Base-by-base conservation (phyloP, 2,329 filamentous ascomycete species). In the Paecilomyces dactylethromorphus region DNA sequence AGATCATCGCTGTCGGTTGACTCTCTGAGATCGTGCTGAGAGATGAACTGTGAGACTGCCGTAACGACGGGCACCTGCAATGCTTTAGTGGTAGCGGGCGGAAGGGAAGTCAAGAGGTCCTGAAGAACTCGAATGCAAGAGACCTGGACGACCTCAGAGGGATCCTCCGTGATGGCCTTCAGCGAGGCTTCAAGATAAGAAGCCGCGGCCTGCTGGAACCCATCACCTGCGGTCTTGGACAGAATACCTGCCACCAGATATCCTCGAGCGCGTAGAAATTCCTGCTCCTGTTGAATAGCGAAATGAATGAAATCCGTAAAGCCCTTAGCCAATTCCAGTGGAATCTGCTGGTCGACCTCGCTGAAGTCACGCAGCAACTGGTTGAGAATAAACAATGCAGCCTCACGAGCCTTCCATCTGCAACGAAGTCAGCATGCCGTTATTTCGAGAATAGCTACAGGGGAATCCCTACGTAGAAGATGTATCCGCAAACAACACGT, bases 1-100 rank as follows among this genome's bases (percentile, higher is more conserved):
- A 97, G 84, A 72, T 99, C 94, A 65, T 97, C 93, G 11, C 90
- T 90, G 62, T 97, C 92, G 57, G 89, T 87, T 54, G 96, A 83
- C 18, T 97, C 92, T 56, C 84, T 85, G 54, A 94, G 81, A 68
- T 97, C 92, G 71, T 93, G 92, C 15, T 83, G 79, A 52, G 87
- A 84, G 65, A 97, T 83, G 74, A 92, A 99, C 35, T 88, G 81
- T 1, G 84, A 84, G 49, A 91, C 80, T 22, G 85, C 80, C 1
- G 78, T 74, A 60, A 89, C 81, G 54, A 88, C 83, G 5, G 81
- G 75, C 1, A 78, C 68, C 70, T 96, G 92, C 53, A 79, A 79
- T 68, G 74, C 82, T 71, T 72, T 81, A 24, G 80, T 84, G 50
- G 78, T 72, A 39, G 72, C 71, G 49, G 73, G 69, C 31, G 82